Base-by-base conservation (phyloP, 2,329 filamentous ascomycete species). In the Hypomyces perniciosus region DNA sequence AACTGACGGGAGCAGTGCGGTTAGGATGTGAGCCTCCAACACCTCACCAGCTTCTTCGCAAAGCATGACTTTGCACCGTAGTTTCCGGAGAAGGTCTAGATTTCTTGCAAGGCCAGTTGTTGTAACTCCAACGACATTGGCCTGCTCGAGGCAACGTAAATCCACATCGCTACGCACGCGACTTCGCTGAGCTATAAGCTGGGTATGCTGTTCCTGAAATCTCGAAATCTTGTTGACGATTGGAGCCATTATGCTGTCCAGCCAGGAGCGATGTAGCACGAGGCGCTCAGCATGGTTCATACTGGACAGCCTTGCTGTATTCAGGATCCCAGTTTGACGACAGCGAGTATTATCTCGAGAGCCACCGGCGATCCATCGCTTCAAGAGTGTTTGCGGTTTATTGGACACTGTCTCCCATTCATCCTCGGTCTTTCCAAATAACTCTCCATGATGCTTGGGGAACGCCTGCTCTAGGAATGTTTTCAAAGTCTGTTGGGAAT, bases 31-130 rank as follows among this genome's bases (percentile, higher is more conserved):
- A 0, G 79, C 72, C 61, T 88, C 85, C 31, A 87, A 68, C 0
- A 88, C 79, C 54, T 88, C 84, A 0, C 78, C 84, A 2, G 84
- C 84, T 59, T 88, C 84, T 61, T 88, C 84, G 33, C 80, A 85
- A 1, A 88, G 61, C 12, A 88, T 62, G 0, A 85, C 75, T 53
- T 84, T 84, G 31, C 69, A 67, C 6, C 65, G 60, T 2, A 84
- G 53, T 6, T 71, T 70, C 6, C 73, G 69, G 0, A 86, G 66
- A 1, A 78, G 56, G 0, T 71, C 63, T 0, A 81, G 62, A 10
- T 78, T 74, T 13, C 68, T 65, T 0, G 82, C 81, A 1, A 85
- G 66, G 0, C 80, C 80, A 0, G 76, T 79, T 0, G 82, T 85
- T 0, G 81, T 85, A 2, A 82, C 70, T 63, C 0, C 81, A 62